Percentiles rank a stretch among this genome's conserved stretches.
These are phyloP conservation scores for Pythium dissotocum DNA, from an alignment of 352 stramenopile genomes.

Conservation along the genomic window DNA sequence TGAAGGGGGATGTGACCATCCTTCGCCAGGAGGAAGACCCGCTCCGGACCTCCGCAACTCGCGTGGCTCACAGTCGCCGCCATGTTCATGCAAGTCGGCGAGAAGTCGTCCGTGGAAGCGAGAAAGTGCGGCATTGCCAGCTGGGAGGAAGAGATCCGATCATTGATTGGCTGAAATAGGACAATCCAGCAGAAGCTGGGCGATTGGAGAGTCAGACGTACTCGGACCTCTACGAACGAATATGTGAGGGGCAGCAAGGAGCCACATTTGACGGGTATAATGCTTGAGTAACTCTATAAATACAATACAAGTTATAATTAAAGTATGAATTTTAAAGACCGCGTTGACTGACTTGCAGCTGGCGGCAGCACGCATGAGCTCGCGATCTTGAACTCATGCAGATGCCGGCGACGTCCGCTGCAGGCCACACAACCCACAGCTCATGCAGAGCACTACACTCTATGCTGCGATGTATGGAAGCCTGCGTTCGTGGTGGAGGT, in stretches of 20 bases:
- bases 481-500: neutral
- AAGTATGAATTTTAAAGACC: neutral
- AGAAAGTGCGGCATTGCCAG: constrained; percentile 8
- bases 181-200: constrained; percentile 1
- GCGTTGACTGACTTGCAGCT: neutral
- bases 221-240: neutral
- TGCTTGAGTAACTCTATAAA: no score
- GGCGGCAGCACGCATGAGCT: no score
- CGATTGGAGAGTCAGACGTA: neutral
- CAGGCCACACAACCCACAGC: no score
- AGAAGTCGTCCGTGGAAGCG: neutral
- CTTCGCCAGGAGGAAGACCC: neutral
- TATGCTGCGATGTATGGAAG: neutral
- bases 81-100: neutral
- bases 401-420: neutral
- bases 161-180: constrained; percentile 5
- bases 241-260: neutral
- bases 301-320: no score
- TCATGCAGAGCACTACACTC: neutral
- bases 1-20: constrained; percentile 9
- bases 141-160: neutral
- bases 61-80: neutral
- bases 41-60: constrained; percentile 3
- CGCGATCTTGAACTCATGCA: neutral
- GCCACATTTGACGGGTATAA: no score